A percentile compares a stretch with the other conserved stretches of the same genome.
Evolutionary conservation across 1,284 basidiomycete species (phyloP).

Genomic region (Leccinum holopus): DNA sequence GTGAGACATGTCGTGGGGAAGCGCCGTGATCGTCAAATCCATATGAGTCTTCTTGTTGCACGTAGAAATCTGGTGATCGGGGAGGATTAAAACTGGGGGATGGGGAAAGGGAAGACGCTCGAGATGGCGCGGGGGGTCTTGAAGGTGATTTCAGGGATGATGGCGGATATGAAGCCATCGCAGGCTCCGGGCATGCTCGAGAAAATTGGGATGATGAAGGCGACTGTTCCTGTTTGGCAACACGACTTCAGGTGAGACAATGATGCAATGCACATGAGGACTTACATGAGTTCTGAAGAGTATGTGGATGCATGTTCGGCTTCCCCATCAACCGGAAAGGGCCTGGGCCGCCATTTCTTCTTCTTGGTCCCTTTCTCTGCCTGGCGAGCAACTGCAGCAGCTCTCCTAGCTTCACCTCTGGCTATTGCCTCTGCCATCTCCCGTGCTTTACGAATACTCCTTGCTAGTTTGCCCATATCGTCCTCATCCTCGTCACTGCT

Average conservation of each 20-base stretch:
- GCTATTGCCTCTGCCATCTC: slow-evolving; percentile 24
- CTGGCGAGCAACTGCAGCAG: slow-evolving; percentile 12
- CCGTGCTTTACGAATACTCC: slow-evolving; percentile 22
- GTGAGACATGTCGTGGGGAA: slow-evolving; percentile 5
- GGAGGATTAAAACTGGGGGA: not conserved
- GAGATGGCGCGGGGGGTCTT: slow-evolving; percentile 1
- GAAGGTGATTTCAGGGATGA: slow-evolving; percentile 8
- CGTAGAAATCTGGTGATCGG: slow-evolving; percentile 13
- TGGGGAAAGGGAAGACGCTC: slow-evolving; percentile 13
- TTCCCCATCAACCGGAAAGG: slow-evolving; percentile 33
- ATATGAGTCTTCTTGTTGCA: slow-evolving; percentile 17
- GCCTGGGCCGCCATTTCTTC: slow-evolving; percentile 26
- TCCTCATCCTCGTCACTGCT: slow-evolving; percentile 42
- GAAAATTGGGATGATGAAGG: slow-evolving; percentile 5
- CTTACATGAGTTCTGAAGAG: slow-evolving; percentile 15
- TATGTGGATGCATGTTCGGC: not conserved
- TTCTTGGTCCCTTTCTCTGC: slow-evolving; percentile 12
- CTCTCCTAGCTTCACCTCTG: slow-evolving; percentile 17
- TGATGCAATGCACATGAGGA: not conserved
- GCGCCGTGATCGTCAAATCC: slow-evolving; percentile 11
- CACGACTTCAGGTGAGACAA: not conserved
- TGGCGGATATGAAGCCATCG: slow-evolving; percentile 2
- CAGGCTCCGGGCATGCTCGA: slow-evolving; percentile 16
- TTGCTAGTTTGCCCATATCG: slow-evolving; percentile 28
- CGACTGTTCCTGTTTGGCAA: slow-evolving; percentile 10